These are phyloP conservation scores for Penicillium crustosum DNA, from an alignment of 2,329 filamentous ascomycete species.

Conservation along the genomic window DNA sequence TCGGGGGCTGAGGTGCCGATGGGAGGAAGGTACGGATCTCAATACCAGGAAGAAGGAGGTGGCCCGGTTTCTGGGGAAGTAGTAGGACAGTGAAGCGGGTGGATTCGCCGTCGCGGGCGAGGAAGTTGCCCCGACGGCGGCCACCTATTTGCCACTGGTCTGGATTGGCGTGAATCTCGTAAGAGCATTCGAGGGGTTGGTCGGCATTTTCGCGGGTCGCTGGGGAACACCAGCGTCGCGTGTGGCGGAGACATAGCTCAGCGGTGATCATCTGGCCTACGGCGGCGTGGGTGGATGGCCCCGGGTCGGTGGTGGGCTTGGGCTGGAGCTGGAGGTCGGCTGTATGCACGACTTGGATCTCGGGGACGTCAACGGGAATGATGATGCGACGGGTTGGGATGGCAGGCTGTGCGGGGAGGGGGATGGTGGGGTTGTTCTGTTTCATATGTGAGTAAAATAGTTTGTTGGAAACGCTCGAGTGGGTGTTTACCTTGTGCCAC, in stretches of 20 bases:
- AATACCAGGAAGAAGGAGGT: constrained; percentile 72
- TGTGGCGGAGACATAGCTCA: constrained; percentile 54
- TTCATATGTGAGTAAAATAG: constrained; percentile 11
- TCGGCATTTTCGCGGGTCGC: constrained; percentile 33
- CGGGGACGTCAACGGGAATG: constrained; percentile 87
- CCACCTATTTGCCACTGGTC: constrained; percentile 87
- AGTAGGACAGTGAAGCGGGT: constrained; percentile 67
- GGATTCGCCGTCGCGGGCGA: constrained; percentile 46
- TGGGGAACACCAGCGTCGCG: constrained; percentile 53
- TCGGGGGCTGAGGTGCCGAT: constrained; percentile 26
- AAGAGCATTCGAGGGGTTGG: constrained; percentile 70
- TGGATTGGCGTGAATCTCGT: constrained; percentile 71
- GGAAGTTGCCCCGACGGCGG: constrained; percentile 74
- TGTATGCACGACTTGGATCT: constrained; percentile 78
- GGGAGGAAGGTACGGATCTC: constrained; percentile 68
- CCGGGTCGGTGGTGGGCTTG: constrained; percentile 16
- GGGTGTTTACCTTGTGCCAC: constrained; percentile 56
- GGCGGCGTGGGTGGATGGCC: constrained; percentile 37
- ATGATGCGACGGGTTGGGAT: constrained; percentile 64
- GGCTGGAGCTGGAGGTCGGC: constrained; percentile 48
- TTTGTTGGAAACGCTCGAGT: constrained; percentile 8
- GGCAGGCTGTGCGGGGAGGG: constrained; percentile 32
- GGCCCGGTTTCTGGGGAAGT: constrained; percentile 76
- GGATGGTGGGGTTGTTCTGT: constrained; percentile 37
- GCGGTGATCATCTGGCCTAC: constrained; percentile 51